These are phyloP conservation scores for Zoysia pacifica DNA, from an alignment of 176 grass and related monocot species.

Conservation along the genomic window DNA sequence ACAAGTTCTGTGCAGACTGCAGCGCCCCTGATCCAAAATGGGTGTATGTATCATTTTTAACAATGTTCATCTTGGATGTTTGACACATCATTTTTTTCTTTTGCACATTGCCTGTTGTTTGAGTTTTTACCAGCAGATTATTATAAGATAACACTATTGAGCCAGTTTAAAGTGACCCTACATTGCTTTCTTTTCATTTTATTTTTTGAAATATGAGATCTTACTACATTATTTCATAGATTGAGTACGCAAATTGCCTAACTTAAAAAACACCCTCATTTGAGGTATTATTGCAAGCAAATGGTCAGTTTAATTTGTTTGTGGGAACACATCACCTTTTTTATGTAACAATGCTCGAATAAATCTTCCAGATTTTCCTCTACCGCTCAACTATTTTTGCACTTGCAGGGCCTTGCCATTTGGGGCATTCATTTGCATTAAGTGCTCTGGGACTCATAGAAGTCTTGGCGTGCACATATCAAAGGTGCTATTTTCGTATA, in stretches of 20 bases:
- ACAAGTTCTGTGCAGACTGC: constrained; percentile 85
- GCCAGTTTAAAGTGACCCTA: neutral
- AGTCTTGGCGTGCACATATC: constrained; percentile 97
- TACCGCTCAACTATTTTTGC: constrained; percentile 21
- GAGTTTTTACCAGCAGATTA: neutral
- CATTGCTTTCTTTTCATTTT: neutral
- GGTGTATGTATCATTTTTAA: constrained; percentile 56
- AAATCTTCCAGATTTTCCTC: neutral
- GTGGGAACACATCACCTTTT: neutral
- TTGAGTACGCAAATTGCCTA: neutral
- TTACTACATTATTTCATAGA: neutral
- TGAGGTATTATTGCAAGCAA: neutral
- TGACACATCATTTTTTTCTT: neutral
- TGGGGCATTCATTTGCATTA: constrained; percentile 93
- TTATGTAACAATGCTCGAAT: neutral
- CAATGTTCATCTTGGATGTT: neutral
- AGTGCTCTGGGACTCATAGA: constrained; percentile 92
- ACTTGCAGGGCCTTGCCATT: constrained; percentile 68
- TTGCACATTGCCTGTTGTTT: neutral
- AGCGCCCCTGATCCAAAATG: constrained; percentile 87
- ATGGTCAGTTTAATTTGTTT: neutral
- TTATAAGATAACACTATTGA: neutral
- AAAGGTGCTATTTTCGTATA: constrained; percentile 33
- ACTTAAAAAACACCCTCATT: neutral
- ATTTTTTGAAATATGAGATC: neutral